Evolutionary conservation across 176 grass and related monocot species (phyloP), one percentile per base, ranked within the genome.

Genomic region (Chloris gayana): DNA sequence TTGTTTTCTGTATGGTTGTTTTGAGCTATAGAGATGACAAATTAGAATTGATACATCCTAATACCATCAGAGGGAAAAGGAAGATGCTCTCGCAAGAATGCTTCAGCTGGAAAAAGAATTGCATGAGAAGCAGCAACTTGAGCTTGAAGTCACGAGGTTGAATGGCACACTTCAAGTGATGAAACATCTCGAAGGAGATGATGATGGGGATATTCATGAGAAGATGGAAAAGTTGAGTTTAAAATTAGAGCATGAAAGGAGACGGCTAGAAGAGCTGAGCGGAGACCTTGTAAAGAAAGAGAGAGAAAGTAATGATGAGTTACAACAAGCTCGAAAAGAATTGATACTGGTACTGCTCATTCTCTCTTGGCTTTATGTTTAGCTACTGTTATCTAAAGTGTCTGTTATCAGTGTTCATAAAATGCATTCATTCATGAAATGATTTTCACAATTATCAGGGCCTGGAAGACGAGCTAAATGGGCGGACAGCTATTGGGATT

Each of bases 161-260:
- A 94, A 94, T 82, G 92, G 92, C 22, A 94, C 88, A 29, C 80
- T 98, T 70, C 86, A 91, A 80, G 84, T 98, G 74, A 94, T 98
- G 92, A 92, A 94, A 76, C 87, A 94, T 91, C 77, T 98, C 68
- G 88, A 94, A 78, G 90, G 78, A 34, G 87, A 94, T 47, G 92
- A 94, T 77, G 95, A 94, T 64, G 92, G 86, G 61, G 89, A 91
- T 73, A 91, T 98, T 67, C 87, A 92, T 31, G 65, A 86, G 37
- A 94, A 89, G 79, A 98, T 98, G 95, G 85, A 81, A 53, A 92
- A 92, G 17, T 66, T 96, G n/a, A n/a, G n/a, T n/a, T n/a, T n/a
- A n/a, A n/a, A n/a, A n/a, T n/a, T n/a, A n/a, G n/a, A n/a, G n/a
- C 44, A 62, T 65, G 95, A 98, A 82, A 94, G 71, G 70, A 83